phyloP scores from a whole-genome alignment of 192 early-diverging fungal species.

The Coemansia umbellata region DNA sequence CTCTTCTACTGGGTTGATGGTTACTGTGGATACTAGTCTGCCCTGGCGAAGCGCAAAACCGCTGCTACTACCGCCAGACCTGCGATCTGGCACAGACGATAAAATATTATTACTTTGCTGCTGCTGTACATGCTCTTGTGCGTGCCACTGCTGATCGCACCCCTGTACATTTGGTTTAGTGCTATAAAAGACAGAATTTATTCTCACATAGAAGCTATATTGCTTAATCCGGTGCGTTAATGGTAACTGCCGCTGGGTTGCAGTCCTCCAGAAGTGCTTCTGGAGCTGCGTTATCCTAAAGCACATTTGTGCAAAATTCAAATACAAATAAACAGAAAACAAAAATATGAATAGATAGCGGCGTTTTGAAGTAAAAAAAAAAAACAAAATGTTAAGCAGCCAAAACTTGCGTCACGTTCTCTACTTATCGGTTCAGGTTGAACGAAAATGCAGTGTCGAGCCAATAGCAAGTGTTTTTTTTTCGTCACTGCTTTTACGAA shows the following conservation, averaged over 20 bases:
- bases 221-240: no score
- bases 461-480: no score
- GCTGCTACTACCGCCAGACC: background rate
- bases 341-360: background rate
- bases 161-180: background rate
- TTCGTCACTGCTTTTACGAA: no score
- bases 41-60: conserved; percentile 2
- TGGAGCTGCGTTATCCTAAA: background rate
- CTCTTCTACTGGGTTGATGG: no score
- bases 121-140: no score
- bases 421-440: no score
- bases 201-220: no score
- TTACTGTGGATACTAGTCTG: conserved; percentile 1
- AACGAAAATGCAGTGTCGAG: no score
- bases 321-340: background rate
- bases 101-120: background rate
- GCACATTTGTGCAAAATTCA: background rate
- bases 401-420: no score
- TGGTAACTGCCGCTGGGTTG: background rate
- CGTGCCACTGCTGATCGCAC: background rate
- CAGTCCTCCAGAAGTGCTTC: background rate
- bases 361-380: no score
- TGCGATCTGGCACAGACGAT: no score
- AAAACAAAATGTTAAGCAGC: no score
- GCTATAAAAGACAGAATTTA: background rate